Evolutionary conservation across 202 grass and related monocot genomes (phyloP).

Genomic region (Setaria italica): DNA sequence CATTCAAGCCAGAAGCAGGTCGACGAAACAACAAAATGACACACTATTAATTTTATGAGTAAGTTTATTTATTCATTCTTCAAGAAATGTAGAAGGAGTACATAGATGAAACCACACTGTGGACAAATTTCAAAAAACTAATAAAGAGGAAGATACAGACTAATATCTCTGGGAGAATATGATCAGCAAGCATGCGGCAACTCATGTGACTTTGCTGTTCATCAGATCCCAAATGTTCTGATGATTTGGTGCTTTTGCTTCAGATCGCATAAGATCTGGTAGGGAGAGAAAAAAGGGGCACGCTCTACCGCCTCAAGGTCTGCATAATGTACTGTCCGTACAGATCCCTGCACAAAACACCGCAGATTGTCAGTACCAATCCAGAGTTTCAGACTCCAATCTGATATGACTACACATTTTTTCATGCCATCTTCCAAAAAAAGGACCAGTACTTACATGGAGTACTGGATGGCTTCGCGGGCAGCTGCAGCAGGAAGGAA

Average conservation of each 20-base stretch:
- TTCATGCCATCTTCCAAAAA: background rate
- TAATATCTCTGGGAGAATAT: slow-evolving; percentile 9
- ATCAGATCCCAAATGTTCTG: slow-evolving; percentile 37
- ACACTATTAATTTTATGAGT: background rate
- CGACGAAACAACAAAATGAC: background rate
- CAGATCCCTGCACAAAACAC: slow-evolving; percentile 66
- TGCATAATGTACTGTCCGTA: slow-evolving; percentile 88
- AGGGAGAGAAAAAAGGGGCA: background rate
- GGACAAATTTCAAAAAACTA: slow-evolving; percentile 5
- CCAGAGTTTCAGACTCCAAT: background rate
- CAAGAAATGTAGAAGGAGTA: slow-evolving; percentile 19
- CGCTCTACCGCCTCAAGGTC: slow-evolving; percentile 68
- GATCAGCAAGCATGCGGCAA: background rate
- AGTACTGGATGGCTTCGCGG: slow-evolving; percentile 81
- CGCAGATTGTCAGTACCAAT: background rate
- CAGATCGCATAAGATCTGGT: background rate
- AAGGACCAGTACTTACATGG: slow-evolving; percentile 61
- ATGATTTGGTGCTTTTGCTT: slow-evolving; percentile 11
- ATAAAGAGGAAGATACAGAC: slow-evolving; percentile 22
- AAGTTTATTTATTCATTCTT: background rate
- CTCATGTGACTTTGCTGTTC: slow-evolving; percentile 28
- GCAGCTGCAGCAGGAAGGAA: slow-evolving; percentile 71
- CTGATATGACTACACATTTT: background rate
- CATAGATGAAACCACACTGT: slow-evolving; percentile 28
- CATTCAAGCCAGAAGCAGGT: background rate